Base-by-base conservation (phyloP, 441 rosid species). In the Gossypium lobatum region DNA sequence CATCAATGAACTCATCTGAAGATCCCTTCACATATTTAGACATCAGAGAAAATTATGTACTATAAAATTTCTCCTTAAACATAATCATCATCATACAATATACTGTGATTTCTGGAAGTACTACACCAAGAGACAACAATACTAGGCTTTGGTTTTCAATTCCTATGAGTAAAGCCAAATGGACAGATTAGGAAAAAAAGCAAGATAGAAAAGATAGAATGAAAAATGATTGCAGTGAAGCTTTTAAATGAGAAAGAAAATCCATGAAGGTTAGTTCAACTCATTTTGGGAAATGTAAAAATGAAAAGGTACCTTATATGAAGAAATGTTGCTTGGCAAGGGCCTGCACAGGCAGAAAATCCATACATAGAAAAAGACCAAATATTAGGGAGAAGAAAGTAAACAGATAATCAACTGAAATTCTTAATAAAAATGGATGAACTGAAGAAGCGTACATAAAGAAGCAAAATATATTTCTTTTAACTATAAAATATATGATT, bases 1-100 rank as follows among this genome's bases (percentile, higher is more conserved):
- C 97, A 73, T 92, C 97, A 75, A 85, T 92, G 82, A 88, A 95
- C 18, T 92, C 98, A 79, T 92, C 96, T 82, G 98, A 95, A 80
- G 96, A 92, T 72, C 97, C 98, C 97, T 92, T 85, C 84, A 88
- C 82, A 88, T 39, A 28, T 77, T 85, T 76, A 82, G 85, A 72
- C 83, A 77, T 75, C 84, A 71, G 78, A 79, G 53, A 69, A 78
- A 74, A 71, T 68, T 48, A 64, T 64, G 53, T 26, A 77, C 42
- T 11, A 21, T 10, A 65, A 54, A 20, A 28, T 10, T n/a, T 69
- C 59, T 2, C 11, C 50, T 10, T 26, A 50, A 73, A 62, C 26
- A 61, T 64, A 50, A 17, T 34, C 62, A 73, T 4, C 69, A 48
- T 7, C 60, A 34, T 46, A 69, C 50, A 8, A 31, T 7, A 59